Conservation (phyloP, 306 rosid species). For the Vigna radiata region DNA sequence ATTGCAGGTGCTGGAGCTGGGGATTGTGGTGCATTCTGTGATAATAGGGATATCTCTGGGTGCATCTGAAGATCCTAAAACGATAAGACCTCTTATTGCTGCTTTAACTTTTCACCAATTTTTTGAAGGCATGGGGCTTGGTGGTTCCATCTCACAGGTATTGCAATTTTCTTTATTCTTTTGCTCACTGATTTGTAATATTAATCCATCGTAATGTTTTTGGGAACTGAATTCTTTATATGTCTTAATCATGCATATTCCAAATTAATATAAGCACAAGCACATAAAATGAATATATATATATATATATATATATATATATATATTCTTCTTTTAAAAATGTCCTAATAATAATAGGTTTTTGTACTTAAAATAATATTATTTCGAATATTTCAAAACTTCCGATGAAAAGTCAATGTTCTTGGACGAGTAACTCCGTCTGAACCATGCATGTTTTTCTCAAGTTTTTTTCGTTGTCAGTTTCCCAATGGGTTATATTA, state of each 20-base stretch:
- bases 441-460: not conserved
- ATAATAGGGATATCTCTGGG: constrained; percentile 67
- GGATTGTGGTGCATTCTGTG: constrained; percentile 70
- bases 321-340: not conserved
- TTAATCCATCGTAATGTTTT: too few relatives aligned
- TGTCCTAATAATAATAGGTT: not conserved
- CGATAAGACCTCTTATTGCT: constrained; percentile 54
- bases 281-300: not conserved
- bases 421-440: not conserved
- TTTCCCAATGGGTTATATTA: too few relatives aligned
- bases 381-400: not conserved
- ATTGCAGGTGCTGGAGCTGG: constrained; percentile 61
- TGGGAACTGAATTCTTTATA: too few relatives aligned
- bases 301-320: too few relatives aligned
- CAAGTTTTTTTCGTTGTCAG: not conserved
- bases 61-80: constrained; percentile 43
- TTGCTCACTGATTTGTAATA: too few relatives aligned
- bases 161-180: too few relatives aligned
- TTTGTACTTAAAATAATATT: not conserved
- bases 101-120: constrained; percentile 75
- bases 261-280: too few relatives aligned
- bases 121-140: constrained; percentile 40
- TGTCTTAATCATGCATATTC: too few relatives aligned
- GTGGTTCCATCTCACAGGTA: constrained; percentile 72
- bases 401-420: not conserved